Evolutionary conservation across 2,329 filamentous ascomycete genomes (phyloP), one percentile per base, ranked within the genome.

Genomic region (Alternaria sp.): DNA sequence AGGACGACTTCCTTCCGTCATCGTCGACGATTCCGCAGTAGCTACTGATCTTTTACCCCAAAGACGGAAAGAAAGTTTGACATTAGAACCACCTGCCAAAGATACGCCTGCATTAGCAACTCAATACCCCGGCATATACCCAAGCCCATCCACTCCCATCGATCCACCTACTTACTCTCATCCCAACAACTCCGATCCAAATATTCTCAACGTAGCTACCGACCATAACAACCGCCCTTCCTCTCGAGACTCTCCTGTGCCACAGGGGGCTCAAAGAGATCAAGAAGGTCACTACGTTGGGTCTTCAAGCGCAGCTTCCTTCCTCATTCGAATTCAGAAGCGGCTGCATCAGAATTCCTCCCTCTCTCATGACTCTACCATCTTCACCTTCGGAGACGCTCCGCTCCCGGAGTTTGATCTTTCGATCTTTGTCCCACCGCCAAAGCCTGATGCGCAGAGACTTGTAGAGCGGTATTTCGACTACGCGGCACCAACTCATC

Each of bases 401-500:
- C 81, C 80, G 2, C 60, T 84, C 6, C 80, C 80, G 0, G 78
- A 82, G 3, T 78, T 78, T 40, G 79, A 82, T 60, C 71, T 77
- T 1, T 77, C 77, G 0, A 80, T 80, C 51, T 82, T 80, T 55
- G 71, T 80, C 6, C 65, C 84, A 31, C 80, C 59, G 59, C 76
- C 46, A 54, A 86, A 52, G 78, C 80, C 4, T 54, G 80, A 42
- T 76, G 80, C 33, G 51, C 75, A 71, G 51, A 78, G 80, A 23
- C 66, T 86, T 2, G 73, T 87, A 4, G 77, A 79, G 7, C 75
- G 85, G 6, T 88, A 87, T 53, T 88, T 88, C 60, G 85, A 87
- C 45, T 85, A 84, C 56, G 85, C 84, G 6, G 84, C 86, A 21
- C 84, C 85, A 0, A 88, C 85, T 0, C 86, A 87, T 62, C 81